Evolutionary conservation across 805 yeast genomes (phyloP).

Genomic region (Nakazawaea ernobii): DNA sequence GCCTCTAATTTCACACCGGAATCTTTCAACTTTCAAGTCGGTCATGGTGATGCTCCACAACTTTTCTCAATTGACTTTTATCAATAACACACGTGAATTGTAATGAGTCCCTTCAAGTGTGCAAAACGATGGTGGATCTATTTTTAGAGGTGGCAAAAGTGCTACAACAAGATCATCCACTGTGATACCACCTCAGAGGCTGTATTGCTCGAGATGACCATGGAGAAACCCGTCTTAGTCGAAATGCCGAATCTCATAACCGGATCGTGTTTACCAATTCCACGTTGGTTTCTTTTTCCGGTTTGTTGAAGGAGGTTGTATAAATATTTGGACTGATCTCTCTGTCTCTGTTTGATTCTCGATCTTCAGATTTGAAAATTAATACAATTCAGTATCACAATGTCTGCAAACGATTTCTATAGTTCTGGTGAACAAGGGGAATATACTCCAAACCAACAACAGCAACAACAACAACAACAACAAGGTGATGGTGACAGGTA

Average conservation of each 20-base stretch:
- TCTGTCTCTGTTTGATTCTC: not conserved
- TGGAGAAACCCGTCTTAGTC: too few relatives aligned
- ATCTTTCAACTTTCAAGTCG: too few relatives aligned
- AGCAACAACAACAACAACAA: slow-evolving; percentile 26
- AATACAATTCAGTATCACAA: slow-evolving; percentile 13
- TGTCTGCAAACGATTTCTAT: slow-evolving; percentile 58
- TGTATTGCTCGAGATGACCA: too few relatives aligned
- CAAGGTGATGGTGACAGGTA: slow-evolving; percentile 20
- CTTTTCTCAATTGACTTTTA: too few relatives aligned
- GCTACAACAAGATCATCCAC: too few relatives aligned
- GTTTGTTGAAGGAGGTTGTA: not conserved
- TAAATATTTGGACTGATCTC: not conserved
- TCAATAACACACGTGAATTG: too few relatives aligned
- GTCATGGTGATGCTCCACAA: too few relatives aligned
- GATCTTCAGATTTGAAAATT: not conserved
- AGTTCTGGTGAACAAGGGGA: slow-evolving; percentile 35
- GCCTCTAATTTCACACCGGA: too few relatives aligned
- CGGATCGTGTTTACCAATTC: not conserved
- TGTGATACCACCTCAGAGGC: too few relatives aligned
- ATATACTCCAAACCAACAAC: slow-evolving; percentile 25
- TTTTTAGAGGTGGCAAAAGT: too few relatives aligned
- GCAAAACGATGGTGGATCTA: too few relatives aligned
- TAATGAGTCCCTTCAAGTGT: too few relatives aligned
- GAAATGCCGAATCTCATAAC: not conserved
- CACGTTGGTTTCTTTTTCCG: not conserved